Conservation (phyloP, 352 stramenopile species). For the Globisporangium apiculatum region DNA sequence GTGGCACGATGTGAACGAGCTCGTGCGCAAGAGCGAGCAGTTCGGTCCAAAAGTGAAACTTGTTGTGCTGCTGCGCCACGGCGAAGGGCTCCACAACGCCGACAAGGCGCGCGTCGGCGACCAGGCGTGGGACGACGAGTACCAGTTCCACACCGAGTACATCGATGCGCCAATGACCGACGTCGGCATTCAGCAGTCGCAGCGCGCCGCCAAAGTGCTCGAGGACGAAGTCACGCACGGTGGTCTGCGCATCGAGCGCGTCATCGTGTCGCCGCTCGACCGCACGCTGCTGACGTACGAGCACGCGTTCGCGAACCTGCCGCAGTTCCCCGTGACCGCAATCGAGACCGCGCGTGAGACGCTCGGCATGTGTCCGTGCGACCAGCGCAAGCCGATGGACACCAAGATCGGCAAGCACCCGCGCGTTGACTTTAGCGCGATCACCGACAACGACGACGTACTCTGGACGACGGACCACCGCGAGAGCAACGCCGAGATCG, state of each 20-base stretch:
- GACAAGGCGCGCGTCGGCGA: slow-evolving; percentile 48
- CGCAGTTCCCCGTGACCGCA: slow-evolving; percentile 33
- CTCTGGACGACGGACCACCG: slow-evolving; percentile 51
- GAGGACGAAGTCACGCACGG: slow-evolving; percentile 3
- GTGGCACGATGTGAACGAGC: slow-evolving; percentile 23
- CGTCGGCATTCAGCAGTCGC: slow-evolving; percentile 20
- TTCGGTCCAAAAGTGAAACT: slow-evolving; percentile 20
- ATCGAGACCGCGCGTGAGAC: slow-evolving; percentile 59
- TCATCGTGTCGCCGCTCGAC: slow-evolving; percentile 64
- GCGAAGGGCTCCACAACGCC: slow-evolving; percentile 62
- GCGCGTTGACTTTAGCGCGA: slow-evolving; percentile 39
- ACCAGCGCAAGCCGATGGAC: slow-evolving; percentile 37
- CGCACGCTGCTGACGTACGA: slow-evolving; percentile 60
- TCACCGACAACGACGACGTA: slow-evolving; percentile 38
- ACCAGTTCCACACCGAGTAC: slow-evolving; percentile 42
- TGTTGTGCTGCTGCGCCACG: slow-evolving; percentile 56
- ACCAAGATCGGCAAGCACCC: slow-evolving; percentile 34
- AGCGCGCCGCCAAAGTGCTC: slow-evolving; percentile 2
- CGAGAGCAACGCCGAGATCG: slow-evolving; percentile 56
- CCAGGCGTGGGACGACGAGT: slow-evolving; percentile 38
- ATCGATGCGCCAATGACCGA: slow-evolving; percentile 51
- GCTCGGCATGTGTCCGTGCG: slow-evolving; percentile 55
- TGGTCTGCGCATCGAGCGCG: slow-evolving; percentile 25
- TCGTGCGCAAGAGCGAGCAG: slow-evolving; percentile 12
- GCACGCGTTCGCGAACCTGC: slow-evolving; percentile 21